Conservation (phyloP, 495 filamentous ascomycete species). For the Pseudomonodictys pantanalensis region DNA sequence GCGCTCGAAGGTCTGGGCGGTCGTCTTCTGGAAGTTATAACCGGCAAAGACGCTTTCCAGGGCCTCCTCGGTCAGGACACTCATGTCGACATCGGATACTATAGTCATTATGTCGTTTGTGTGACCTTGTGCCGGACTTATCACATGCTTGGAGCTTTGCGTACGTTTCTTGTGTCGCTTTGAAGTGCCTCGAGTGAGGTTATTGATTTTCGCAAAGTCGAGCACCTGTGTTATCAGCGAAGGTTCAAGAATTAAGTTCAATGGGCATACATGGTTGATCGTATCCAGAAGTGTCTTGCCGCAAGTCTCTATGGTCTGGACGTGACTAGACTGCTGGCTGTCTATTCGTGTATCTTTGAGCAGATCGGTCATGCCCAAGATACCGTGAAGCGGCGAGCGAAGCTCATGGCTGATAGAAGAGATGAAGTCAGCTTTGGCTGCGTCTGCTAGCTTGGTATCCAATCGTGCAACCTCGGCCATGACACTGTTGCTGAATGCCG, state of each 20-base stretch:
- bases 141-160: conserved; percentile 8
- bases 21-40: conserved; percentile 38
- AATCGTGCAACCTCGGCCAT: conserved; percentile 60
- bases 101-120: conserved; percentile 36
- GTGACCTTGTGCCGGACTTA: conserved; percentile 14
- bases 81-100: conserved; percentile 42
- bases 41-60: conserved; percentile 59
- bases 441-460: conserved; percentile 49
- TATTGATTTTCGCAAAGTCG: conserved; percentile 69
- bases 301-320: conserved; percentile 72
- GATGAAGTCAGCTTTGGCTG: conserved; percentile 67
- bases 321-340: conserved; percentile 57
- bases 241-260: background rate
- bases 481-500: conserved; percentile 59
- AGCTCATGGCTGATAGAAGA: conserved; percentile 75
- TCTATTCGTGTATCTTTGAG: conserved; percentile 55
- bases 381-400: conserved; percentile 72
- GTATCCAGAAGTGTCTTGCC: conserved; percentile 74
- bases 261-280: conserved; percentile 61
- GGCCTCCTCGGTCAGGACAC: conserved; percentile 56
- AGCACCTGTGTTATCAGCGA: no score
- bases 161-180: conserved; percentile 22
- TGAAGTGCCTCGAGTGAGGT: conserved; percentile 41
- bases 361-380: conserved; percentile 70
- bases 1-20: conserved; percentile 4